A percentile compares a stretch with the other conserved stretches of the same genome.
phyloP scores from a whole-genome alignment of 768 basidiomycete genomes.

The Paxillus ammoniavirescens region DNA sequence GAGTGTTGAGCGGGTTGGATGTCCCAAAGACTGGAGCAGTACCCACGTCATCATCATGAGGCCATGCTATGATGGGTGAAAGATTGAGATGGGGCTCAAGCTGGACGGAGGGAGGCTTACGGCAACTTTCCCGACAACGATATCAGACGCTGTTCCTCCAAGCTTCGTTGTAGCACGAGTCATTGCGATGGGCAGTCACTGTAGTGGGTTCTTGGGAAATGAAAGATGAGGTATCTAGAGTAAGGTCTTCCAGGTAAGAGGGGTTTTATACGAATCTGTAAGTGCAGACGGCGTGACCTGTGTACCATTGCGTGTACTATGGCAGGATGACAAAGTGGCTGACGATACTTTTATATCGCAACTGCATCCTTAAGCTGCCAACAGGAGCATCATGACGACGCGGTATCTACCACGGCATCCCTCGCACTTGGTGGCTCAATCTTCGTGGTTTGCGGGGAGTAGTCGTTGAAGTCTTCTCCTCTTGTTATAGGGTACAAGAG shows the following conservation, averaged over 20 bases:
- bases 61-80: slow-evolving; percentile 36
- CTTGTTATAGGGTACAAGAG: too few relatives aligned
- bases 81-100: background rate
- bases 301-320: background rate
- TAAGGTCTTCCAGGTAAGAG: background rate
- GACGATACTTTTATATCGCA: too few relatives aligned
- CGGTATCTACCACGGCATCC: too few relatives aligned
- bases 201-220: background rate
- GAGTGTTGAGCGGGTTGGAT: background rate
- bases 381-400: too few relatives aligned
- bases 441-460: too few relatives aligned
- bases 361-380: too few relatives aligned
- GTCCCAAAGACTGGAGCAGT: too few relatives aligned
- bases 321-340: background rate
- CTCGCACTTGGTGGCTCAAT: too few relatives aligned
- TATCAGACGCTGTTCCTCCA: slow-evolving; percentile 36
- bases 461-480: too few relatives aligned
- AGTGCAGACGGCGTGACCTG: background rate
- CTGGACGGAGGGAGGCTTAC: slow-evolving; percentile 23
- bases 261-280: background rate
- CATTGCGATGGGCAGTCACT: slow-evolving; percentile 19
- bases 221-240: background rate
- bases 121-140: slow-evolving; percentile 39
- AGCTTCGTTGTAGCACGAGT: slow-evolving; percentile 31
- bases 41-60: slow-evolving; percentile 58